A percentile compares a stretch with the other conserved stretches of the same genome.
These are phyloP conservation scores for Neocallimastix lanati DNA, from an alignment of 192 early-diverging fungal genomes.

Conservation along the genomic window DNA sequence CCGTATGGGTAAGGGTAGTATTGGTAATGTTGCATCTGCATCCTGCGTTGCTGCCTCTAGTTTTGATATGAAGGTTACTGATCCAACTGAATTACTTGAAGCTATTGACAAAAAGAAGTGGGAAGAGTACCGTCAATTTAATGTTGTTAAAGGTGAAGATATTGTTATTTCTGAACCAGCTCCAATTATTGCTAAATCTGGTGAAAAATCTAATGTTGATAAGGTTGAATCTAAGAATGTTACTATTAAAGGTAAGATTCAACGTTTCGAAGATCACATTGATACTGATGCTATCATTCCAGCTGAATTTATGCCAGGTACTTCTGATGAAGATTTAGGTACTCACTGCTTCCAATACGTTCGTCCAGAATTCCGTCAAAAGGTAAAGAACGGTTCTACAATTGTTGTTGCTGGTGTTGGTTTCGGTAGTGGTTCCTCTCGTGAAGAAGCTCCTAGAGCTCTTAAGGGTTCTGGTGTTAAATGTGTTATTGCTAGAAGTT, in stretches of 20 bases:
- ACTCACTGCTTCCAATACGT: conserved; percentile 47
- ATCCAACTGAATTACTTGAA: conserved; percentile 48
- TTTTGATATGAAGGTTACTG: conserved; percentile 51
- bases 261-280: conserved; percentile 55
- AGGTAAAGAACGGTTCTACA: conserved; percentile 37
- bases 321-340: conserved; percentile 47
- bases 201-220: conserved; percentile 10
- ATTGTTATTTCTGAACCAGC: conserved; percentile 46
- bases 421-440: conserved; percentile 58
- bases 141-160: conserved; percentile 39
- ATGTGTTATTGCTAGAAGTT: conserved; percentile 65
- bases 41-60: conserved; percentile 62
- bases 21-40: conserved; percentile 60
- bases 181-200: conserved; percentile 23
- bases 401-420: conserved; percentile 54
- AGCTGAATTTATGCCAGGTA: conserved; percentile 56
- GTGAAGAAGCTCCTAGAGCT: conserved; percentile 62
- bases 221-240: conserved; percentile 8
- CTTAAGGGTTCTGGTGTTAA: conserved; percentile 46
- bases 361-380: conserved; percentile 52
- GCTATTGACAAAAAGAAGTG: conserved; percentile 40
- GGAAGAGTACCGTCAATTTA: conserved; percentile 40
- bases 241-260: conserved; percentile 40
- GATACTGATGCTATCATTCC: conserved; percentile 68
- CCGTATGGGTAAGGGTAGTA: conserved; percentile 65